Evolutionary conservation across 306 rosid genomes (phyloP).

Genomic region (Malus sylvestris): DNA sequence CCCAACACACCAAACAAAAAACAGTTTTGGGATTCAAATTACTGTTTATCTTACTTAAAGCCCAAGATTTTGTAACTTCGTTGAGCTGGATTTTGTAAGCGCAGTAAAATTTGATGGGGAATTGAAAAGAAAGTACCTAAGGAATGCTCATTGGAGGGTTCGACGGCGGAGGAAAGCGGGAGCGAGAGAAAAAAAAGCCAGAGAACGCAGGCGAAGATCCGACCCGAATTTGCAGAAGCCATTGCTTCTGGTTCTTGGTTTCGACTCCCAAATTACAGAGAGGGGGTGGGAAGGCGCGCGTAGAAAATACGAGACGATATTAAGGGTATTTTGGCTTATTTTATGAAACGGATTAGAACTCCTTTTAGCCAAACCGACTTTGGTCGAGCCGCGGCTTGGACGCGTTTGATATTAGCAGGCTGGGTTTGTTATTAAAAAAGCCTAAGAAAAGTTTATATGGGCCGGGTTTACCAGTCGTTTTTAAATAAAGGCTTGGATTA

Average conservation of each 20-base stretch:
- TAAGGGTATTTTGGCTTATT: conserved; percentile 15
- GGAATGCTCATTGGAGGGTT: conserved; percentile 20
- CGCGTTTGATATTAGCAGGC: background rate
- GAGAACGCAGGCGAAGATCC: conserved; percentile 15
- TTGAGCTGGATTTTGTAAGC: background rate
- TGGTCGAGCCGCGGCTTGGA: background rate
- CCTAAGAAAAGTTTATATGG: background rate
- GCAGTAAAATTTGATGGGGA: background rate
- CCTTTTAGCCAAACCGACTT: conserved; percentile 6
- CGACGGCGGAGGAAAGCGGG: background rate
- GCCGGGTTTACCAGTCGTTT: background rate
- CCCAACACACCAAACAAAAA: background rate
- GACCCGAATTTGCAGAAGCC: conserved; percentile 19
- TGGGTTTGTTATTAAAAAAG: background rate
- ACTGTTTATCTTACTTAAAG: background rate
- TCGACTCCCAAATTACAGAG: background rate
- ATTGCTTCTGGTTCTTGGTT: conserved; percentile 16
- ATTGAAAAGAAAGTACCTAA: conserved; percentile 34
- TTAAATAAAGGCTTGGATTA: too few relatives aligned
- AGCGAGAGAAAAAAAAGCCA: conserved; percentile 18
- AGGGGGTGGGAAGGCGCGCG: conserved; percentile 24
- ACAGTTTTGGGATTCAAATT: background rate
- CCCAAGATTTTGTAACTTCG: background rate
- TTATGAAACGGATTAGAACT: background rate
- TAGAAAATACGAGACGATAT: conserved; percentile 24